Evolutionary conservation across 2,329 filamentous ascomycete genomes (phyloP).

Genomic region (Cercospora canescens): DNA sequence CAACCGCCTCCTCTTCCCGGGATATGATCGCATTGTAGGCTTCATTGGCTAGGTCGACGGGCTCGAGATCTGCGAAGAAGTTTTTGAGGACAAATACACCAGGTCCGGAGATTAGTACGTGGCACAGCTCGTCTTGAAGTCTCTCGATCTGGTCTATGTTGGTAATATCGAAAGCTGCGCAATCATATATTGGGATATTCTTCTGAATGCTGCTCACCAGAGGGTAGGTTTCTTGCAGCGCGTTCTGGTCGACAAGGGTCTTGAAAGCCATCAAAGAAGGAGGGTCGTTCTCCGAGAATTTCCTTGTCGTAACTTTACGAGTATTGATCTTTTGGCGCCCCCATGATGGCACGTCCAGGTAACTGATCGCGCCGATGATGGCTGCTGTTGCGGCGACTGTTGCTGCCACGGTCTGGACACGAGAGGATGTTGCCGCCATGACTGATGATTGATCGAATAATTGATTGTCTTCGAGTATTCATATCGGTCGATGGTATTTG

Average conservation of each 20-base stretch:
- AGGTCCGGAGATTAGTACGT: slow-evolving; percentile 57
- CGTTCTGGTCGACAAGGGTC: slow-evolving; percentile 23
- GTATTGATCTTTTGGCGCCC: slow-evolving; percentile 23
- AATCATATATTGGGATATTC: slow-evolving; percentile 60
- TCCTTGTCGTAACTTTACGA: slow-evolving; percentile 23
- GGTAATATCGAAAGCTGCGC: slow-evolving; percentile 40
- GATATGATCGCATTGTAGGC: slow-evolving; percentile 54
- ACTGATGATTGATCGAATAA: not conserved
- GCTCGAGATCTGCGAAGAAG: slow-evolving; percentile 47
- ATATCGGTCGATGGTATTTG: not conserved
- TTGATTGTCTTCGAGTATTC: not conserved
- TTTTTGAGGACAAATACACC: slow-evolving; percentile 60
- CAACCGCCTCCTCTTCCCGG: slow-evolving; percentile 40
- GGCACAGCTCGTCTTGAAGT: slow-evolving; percentile 63
- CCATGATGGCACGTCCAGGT: slow-evolving; percentile 27
- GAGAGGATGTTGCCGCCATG: slow-evolving; percentile 2
- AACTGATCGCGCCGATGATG: slow-evolving; percentile 12
- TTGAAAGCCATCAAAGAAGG: slow-evolving; percentile 29
- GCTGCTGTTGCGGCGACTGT: slow-evolving; percentile 8
- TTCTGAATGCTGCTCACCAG: slow-evolving; percentile 47
- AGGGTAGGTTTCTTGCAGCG: slow-evolving; percentile 45
- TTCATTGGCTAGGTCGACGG: slow-evolving; percentile 50
- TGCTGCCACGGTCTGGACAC: slow-evolving; percentile 8
- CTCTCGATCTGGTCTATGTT: slow-evolving; percentile 34
- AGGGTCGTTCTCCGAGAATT: slow-evolving; percentile 18